Conservation (phyloP, 2,329 filamentous ascomycete species). For the Colletotrichum theobromicola region DNA sequence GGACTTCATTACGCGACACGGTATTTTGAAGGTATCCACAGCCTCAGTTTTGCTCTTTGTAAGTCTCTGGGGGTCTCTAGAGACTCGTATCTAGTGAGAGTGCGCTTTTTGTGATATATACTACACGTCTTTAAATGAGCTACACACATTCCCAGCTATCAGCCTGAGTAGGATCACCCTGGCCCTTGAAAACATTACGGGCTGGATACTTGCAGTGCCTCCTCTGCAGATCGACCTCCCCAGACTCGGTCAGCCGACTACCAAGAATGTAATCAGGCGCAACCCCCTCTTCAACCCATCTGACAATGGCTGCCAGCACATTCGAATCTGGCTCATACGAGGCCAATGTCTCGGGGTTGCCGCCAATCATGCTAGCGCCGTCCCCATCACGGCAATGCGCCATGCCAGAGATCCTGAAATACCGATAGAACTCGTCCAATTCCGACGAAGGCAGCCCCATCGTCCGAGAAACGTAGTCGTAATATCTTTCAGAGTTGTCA, state of each 20-base stretch:
- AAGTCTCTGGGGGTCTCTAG: too few species aligned
- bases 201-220: constrained; percentile 39
- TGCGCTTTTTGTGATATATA: not conserved
- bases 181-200: constrained; percentile 34
- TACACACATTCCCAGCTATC: constrained; percentile 34
- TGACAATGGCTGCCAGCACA: constrained; percentile 50
- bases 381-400: constrained; percentile 53
- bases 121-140: not conserved
- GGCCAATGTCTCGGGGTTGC: constrained; percentile 15
- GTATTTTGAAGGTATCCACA: too few species aligned
- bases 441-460: constrained; percentile 37
- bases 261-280: constrained; percentile 45
- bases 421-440: constrained; percentile 48
- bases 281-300: constrained; percentile 52
- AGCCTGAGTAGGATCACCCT: constrained; percentile 27
- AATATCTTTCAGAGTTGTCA: constrained; percentile 52
- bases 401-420: constrained; percentile 58
- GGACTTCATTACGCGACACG: too few species aligned
- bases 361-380: constrained; percentile 43
- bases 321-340: constrained; percentile 42
- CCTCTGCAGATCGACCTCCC: constrained; percentile 33
- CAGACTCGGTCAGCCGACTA: constrained; percentile 29
- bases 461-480: constrained; percentile 48
- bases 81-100: too few species aligned
- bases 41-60: too few species aligned